Evolutionary conservation across 768 basidiomycete species (phyloP).

Genomic region (Holtermanniella nyarrowii): DNA sequence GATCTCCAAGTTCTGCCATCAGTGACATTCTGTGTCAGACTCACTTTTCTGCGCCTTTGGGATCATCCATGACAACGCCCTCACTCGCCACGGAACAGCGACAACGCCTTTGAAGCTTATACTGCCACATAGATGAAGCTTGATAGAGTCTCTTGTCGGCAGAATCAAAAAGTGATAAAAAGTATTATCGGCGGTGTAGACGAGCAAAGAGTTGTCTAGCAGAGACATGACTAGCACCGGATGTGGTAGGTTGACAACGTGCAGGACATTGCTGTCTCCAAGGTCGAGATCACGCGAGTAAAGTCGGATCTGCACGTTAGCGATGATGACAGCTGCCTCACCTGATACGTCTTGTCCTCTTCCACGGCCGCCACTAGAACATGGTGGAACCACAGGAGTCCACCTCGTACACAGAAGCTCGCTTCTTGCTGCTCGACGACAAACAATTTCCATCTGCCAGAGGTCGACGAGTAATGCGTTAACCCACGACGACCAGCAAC

Average conservation of each 20-base stretch:
- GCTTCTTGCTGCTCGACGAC: slow-evolving; percentile 70
- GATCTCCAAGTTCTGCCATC: slow-evolving; percentile 92
- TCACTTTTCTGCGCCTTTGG: slow-evolving; percentile 83
- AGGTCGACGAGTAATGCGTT: slow-evolving; percentile 84
- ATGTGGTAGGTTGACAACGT: slow-evolving; percentile 63
- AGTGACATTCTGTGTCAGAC: slow-evolving; percentile 30
- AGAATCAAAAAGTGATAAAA: slow-evolving; percentile 84
- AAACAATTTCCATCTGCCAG: slow-evolving; percentile 92
- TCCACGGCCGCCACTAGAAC: slow-evolving; percentile 87
- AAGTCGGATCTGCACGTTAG: slow-evolving; percentile 59
- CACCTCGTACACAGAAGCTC: slow-evolving; percentile 76
- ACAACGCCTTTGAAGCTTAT: slow-evolving; percentile 91
- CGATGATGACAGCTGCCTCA: slow-evolving; percentile 9
- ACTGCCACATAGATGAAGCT: slow-evolving; percentile 81
- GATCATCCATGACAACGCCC: slow-evolving; percentile 95
- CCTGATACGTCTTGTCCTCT: slow-evolving; percentile 66
- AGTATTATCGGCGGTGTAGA: slow-evolving; percentile 89
- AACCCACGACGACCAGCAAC: slow-evolving; percentile 84
- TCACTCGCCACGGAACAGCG: slow-evolving; percentile 65
- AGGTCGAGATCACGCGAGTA: slow-evolving; percentile 89
- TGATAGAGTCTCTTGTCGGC: slow-evolving; percentile 63
- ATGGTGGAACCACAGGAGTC: slow-evolving; percentile 92
- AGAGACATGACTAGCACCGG: slow-evolving; percentile 79
- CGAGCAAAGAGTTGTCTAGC: slow-evolving; percentile 87
- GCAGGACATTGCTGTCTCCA: slow-evolving; percentile 67